A percentile compares a stretch with the other conserved stretches of the same genome.
Evolutionary conservation across 2,329 filamentous ascomycete species (phyloP).

Genomic region (Colletotrichum paranaense): DNA sequence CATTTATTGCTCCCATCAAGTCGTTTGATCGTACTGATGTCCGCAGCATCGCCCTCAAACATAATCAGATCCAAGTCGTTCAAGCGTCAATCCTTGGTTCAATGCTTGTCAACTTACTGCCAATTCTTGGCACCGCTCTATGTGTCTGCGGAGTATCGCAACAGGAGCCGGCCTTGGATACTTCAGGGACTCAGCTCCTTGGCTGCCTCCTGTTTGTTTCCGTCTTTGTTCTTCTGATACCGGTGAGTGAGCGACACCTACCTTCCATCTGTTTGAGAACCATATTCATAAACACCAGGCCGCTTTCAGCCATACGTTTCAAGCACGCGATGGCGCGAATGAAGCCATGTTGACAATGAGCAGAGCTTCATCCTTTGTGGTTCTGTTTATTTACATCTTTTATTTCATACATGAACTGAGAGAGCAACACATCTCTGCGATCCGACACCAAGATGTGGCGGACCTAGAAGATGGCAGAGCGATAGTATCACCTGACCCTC

Average conservation of each 20-base stretch:
- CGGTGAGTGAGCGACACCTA: conserved; percentile 39
- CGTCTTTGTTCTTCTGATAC: conserved; percentile 51
- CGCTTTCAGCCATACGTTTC: conserved; percentile 63
- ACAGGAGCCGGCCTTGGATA: conserved; percentile 65
- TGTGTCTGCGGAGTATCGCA: conserved; percentile 75
- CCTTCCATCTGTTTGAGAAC: neutral
- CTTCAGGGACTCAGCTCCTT: conserved; percentile 48
- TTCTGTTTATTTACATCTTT: conserved; percentile 77
- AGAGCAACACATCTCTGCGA: conserved; percentile 56
- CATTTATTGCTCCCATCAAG: too few relatives aligned
- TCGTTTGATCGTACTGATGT: conserved; percentile 32
- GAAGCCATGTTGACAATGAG: conserved; percentile 76
- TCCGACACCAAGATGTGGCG: conserved; percentile 48
- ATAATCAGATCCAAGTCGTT: conserved; percentile 78
- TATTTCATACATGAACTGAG: conserved; percentile 82
- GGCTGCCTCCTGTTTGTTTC: conserved; percentile 51
- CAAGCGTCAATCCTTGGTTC: conserved; percentile 82
- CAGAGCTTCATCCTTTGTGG: conserved; percentile 80
- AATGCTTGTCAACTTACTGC: conserved; percentile 79
- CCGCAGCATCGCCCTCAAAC: conserved; percentile 59
- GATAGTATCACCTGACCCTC: neutral
- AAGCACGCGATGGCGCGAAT: conserved; percentile 65
- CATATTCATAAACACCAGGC: conserved; percentile 42
- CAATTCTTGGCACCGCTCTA: conserved; percentile 82
- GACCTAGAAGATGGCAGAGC: conserved; percentile 2